Evolutionary conservation across 2,329 filamentous ascomycete species (phyloP), one percentile per base, ranked within the genome.

Genomic region (Exophiala alcalophila): DNA sequence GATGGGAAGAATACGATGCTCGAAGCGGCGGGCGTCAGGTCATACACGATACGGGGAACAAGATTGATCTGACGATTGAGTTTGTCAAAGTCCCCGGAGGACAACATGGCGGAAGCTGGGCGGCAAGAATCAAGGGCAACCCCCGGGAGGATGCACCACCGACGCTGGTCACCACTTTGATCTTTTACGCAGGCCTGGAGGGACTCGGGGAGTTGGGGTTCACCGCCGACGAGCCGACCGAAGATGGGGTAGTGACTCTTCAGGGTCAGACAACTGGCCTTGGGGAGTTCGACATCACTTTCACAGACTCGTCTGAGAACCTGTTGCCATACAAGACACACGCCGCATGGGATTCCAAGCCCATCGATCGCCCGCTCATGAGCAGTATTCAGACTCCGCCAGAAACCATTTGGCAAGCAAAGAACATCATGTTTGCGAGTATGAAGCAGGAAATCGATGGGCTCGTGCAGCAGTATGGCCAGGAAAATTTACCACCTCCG

Each of bases 1-100:
- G 92, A 50, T 98, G 92, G 92, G 90, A 97, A 59, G 87, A 94
- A 63, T 98, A 94, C 64, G 92, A 98, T 66, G 83, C 89, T 15
- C 78, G 92, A 44, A 84, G 76, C 43, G 92, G 92, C 50, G 92
- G 92, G 42, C 75, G 86, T 15, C 88, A 98, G 66, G 86, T 85
- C 1, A 91, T 98, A 47, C 88, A 94, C 61, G 92, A 98, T 64
- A 81, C 83, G 40, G 84, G 79, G 34, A 98, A 98, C 67, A 78
- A 78, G 44, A 77, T 98, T 54, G 90, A 97, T 67, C 77, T 98
- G 50, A 94, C 86, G 6, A 96, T 91, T 29, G 86, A 87, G 37
- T 96, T 97, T 66, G 81, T 96, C 60, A 98, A 97, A 68, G 77
- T 95, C 24, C 86, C 90, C 2, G 89, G 90, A 15, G 90, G 89